phyloP scores from a whole-genome alignment of 768 basidiomycete species.

The Trametes gibbosa region DNA sequence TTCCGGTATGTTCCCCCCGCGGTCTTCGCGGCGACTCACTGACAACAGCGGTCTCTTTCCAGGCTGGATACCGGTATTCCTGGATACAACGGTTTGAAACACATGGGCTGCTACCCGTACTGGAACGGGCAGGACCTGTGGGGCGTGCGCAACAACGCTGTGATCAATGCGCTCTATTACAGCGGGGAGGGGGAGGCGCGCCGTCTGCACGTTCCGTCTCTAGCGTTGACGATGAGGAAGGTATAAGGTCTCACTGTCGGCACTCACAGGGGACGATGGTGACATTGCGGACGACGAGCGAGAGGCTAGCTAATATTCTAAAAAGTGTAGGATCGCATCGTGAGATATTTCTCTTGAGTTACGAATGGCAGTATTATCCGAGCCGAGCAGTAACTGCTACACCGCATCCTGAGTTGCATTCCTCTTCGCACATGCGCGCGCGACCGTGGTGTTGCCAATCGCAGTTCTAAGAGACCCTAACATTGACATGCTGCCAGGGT shows the following conservation, averaged over 20 bases:
- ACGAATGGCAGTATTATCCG: no score
- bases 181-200: conserved; percentile 8
- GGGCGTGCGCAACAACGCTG: conserved; percentile 27
- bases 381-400: no score
- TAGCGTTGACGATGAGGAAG: not conserved
- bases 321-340: no score
- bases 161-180: conserved; percentile 29
- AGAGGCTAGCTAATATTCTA: no score
- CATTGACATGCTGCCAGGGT: no score
- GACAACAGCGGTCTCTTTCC: not conserved
- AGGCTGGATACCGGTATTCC: conserved; percentile 32
- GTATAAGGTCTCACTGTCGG: not conserved
- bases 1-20: conserved; percentile 26
- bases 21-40: not conserved
- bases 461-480: no score
- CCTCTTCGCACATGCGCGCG: no score
- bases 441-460: no score
- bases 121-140: conserved; percentile 32
- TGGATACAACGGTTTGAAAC: conserved; percentile 27
- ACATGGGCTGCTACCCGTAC: conserved; percentile 33
- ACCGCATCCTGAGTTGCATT: no score
- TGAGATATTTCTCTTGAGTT: no score
- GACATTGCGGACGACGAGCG: no score
- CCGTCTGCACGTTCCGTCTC: conserved; percentile 9
- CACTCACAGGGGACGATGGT: no score